Conservation (phyloP, 805 yeast genomes). For the Spathaspora arborariae region DNA sequence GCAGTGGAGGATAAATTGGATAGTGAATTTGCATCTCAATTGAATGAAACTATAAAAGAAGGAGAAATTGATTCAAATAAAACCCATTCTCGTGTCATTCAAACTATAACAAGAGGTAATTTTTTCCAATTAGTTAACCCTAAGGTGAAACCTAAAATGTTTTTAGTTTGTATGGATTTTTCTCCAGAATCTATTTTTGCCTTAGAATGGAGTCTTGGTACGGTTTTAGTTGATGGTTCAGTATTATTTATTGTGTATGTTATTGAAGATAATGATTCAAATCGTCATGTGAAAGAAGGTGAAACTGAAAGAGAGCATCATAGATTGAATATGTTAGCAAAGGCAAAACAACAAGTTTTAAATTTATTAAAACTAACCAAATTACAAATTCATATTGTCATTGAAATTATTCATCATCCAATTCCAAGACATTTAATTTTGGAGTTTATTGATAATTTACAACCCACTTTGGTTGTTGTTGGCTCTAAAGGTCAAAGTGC, state of each 20-base stretch:
- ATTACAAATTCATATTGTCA: slow-evolving; percentile 67
- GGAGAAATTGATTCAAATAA: slow-evolving; percentile 54
- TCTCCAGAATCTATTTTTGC: slow-evolving; percentile 83
- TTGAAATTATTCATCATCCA: slow-evolving; percentile 74
- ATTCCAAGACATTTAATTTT: slow-evolving; percentile 68
- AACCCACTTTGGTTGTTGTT: slow-evolving; percentile 70
- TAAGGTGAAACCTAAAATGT: slow-evolving; percentile 50
- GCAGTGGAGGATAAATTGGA: slow-evolving; percentile 65
- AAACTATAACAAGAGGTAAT: slow-evolving; percentile 67
- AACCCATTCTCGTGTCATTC: slow-evolving; percentile 55
- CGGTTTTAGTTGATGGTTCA: slow-evolving; percentile 78
- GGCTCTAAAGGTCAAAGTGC: slow-evolving; percentile 76
- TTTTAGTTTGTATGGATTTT: slow-evolving; percentile 74
- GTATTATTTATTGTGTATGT: slow-evolving; percentile 71
- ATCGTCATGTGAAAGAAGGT: slow-evolving; percentile 40
- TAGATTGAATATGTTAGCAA: slow-evolving; percentile 36
- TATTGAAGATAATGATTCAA: slow-evolving; percentile 43
- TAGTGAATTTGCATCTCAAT: slow-evolving; percentile 51
- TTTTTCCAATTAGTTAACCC: slow-evolving; percentile 51
- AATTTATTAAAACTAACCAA: slow-evolving; percentile 59
- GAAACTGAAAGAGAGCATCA: slow-evolving; percentile 35
- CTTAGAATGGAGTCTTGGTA: slow-evolving; percentile 83
- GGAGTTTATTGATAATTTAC: slow-evolving; percentile 65
- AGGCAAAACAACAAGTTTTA: slow-evolving; percentile 43
- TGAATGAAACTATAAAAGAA: slow-evolving; percentile 50